phyloP scores from a whole-genome alignment of 768 basidiomycete species.

The Multifurca ochricompacta region DNA sequence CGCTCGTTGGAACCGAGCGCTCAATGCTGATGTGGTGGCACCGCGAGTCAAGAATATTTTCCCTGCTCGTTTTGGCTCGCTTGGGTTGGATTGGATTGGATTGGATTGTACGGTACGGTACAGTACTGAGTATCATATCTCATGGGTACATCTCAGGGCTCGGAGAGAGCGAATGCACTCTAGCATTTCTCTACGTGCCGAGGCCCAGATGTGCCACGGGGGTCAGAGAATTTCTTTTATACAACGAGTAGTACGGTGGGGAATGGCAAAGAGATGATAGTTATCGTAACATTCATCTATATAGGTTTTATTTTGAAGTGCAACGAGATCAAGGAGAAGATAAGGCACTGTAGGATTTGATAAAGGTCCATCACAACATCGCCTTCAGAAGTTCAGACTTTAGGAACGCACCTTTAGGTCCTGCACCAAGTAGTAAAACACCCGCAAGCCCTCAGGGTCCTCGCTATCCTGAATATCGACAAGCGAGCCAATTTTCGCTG shows the following conservation, averaged over 20 bases:
- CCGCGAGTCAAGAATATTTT: too few relatives aligned
- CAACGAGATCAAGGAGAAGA: conserved; percentile 95
- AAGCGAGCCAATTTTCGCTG: conserved; percentile 94
- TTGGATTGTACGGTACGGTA: too few relatives aligned
- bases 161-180: too few relatives aligned
- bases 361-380: not conserved
- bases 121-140: too few relatives aligned
- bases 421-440: conserved; percentile 98
- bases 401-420: conserved; percentile 71
- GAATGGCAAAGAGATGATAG: not conserved
- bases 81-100: too few relatives aligned
- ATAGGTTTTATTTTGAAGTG: conserved; percentile 99
- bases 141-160: not conserved
- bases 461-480: conserved; percentile 96
- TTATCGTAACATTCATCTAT: conserved; percentile 31
- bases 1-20: too few relatives aligned
- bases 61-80: too few relatives aligned
- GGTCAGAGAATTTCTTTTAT: too few relatives aligned
- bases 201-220: too few relatives aligned
- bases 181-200: too few relatives aligned
- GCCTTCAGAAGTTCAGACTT: not conserved
- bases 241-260: too few relatives aligned
- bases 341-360: conserved; percentile 68
- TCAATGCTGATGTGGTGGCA: too few relatives aligned
- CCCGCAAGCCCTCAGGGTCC: conserved; percentile 94